A percentile compares a stretch with the other conserved stretches of the same genome.
phyloP scores from a whole-genome alignment of 148 eudicot genomes.

The Chenopodium quinoa region DNA sequence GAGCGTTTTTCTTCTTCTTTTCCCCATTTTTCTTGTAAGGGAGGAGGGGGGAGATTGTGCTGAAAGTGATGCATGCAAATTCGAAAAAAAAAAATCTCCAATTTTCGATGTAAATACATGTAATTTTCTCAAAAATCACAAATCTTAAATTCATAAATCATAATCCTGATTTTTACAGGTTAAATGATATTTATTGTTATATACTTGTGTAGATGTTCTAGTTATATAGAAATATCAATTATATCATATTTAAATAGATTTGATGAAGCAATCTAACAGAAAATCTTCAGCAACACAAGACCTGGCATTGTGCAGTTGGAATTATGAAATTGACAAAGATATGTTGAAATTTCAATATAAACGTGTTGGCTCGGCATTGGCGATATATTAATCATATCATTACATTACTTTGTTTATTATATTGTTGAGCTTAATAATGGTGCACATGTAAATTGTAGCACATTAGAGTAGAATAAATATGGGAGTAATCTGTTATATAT shows the following conservation, averaged over 20 bases:
- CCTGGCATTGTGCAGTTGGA: neutral
- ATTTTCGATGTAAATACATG: slow-evolving; percentile 17
- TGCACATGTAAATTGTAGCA: neutral
- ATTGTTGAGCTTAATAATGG: too few species aligned
- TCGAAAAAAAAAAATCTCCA: neutral
- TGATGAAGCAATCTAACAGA: neutral
- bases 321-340: neutral
- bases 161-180: neutral
- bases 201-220: neutral
- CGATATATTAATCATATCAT: too few species aligned
- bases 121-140: slow-evolving; percentile 1
- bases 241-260: neutral
- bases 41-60: neutral
- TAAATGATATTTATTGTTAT: slow-evolving; percentile 1
- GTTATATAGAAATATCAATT: neutral
- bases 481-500: too few species aligned
- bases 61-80: neutral
- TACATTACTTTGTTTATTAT: neutral
- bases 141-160: slow-evolving; percentile 1
- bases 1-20: neutral
- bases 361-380: neutral
- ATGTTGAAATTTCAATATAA: neutral
- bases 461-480: neutral
- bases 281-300: neutral
- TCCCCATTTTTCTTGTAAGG: neutral